These are phyloP conservation scores for Aureobasidium sp. DNA, from an alignment of 2,329 filamentous ascomycete genomes.

Conservation along the genomic window DNA sequence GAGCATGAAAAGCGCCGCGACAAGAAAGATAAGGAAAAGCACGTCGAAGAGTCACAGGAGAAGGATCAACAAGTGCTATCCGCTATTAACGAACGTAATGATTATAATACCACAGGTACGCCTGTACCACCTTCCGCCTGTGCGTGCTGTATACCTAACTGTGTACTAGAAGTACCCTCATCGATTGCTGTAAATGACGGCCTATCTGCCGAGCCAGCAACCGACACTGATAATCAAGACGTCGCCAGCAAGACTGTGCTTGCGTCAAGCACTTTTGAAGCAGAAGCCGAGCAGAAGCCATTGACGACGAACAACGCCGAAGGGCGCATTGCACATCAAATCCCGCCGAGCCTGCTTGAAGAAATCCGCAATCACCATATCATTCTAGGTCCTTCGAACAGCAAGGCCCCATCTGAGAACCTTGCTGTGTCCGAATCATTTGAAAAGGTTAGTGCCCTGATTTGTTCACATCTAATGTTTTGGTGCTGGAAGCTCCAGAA, in stretches of 20 bases:
- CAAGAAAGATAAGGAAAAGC: slow-evolving; percentile 10
- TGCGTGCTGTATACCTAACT: not conserved
- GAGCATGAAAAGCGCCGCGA: slow-evolving; percentile 44
- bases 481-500: no score
- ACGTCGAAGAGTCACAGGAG: not conserved
- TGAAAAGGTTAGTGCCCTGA: not conserved
- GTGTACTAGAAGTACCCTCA: not conserved
- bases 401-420: not conserved
- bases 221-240: not conserved
- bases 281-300: slow-evolving; percentile 5
- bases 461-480: not conserved
- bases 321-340: slow-evolving; percentile 18
- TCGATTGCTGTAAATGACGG: not conserved
- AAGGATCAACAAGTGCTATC: not conserved
- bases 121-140: not conserved
- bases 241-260: not conserved
- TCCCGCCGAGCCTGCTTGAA: slow-evolving; percentile 45
- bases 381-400: slow-evolving; percentile 9
- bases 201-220: not conserved
- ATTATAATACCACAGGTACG: not conserved
- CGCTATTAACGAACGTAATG: not conserved
- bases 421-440: not conserved
- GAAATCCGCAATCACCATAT: slow-evolving; percentile 48
- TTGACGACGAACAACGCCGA: slow-evolving; percentile 8
- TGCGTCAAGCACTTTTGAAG: slow-evolving; percentile 2